Percentiles rank a stretch among this genome's conserved stretches.
phyloP scores from a whole-genome alignment of 1,284 basidiomycete genomes.

The Cutaneotrichosporon sp. region DNA sequence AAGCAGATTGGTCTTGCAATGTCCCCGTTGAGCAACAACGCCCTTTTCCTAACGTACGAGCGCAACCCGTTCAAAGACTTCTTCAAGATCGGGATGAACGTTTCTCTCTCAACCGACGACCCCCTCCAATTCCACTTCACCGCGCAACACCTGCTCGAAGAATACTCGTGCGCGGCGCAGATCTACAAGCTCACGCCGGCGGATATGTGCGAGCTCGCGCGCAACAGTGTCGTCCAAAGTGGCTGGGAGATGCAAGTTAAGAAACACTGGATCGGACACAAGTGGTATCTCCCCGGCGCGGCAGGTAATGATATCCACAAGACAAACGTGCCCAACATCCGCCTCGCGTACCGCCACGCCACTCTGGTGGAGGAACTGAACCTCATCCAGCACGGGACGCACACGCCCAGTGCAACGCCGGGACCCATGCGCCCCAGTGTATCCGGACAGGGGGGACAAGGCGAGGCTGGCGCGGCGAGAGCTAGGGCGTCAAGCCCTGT shows the following conservation, averaged over 20 bases:
- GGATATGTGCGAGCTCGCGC: conserved; percentile 79
- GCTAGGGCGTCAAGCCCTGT: background rate
- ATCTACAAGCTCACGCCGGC: conserved; percentile 81
- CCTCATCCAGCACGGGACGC: conserved; percentile 43
- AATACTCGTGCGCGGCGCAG: conserved; percentile 97
- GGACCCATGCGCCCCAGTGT: conserved; percentile 21
- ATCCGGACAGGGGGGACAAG: background rate
- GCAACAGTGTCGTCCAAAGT: conserved; percentile 93
- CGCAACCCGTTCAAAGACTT: conserved; percentile 96
- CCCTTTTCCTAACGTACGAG: conserved; percentile 92
- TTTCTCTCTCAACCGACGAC: conserved; percentile 80
- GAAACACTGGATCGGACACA: conserved; percentile 88
- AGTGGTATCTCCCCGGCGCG: conserved; percentile 85
- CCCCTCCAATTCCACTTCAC: conserved; percentile 87
- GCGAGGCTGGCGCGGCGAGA: background rate
- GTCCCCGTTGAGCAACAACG: conserved; percentile 97
- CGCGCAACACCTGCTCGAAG: conserved; percentile 90
- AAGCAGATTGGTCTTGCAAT: conserved; percentile 97
- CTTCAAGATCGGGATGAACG: conserved; percentile 93
- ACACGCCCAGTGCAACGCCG: conserved; percentile 39
- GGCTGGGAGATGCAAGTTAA: conserved; percentile 99
- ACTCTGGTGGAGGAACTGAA: conserved; percentile 80
- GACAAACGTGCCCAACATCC: conserved; percentile 94
- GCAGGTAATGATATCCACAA: conserved; percentile 90
- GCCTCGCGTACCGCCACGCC: conserved; percentile 82